Conservation (phyloP, 441 rosid genomes). For the Croton setiger region DNA sequence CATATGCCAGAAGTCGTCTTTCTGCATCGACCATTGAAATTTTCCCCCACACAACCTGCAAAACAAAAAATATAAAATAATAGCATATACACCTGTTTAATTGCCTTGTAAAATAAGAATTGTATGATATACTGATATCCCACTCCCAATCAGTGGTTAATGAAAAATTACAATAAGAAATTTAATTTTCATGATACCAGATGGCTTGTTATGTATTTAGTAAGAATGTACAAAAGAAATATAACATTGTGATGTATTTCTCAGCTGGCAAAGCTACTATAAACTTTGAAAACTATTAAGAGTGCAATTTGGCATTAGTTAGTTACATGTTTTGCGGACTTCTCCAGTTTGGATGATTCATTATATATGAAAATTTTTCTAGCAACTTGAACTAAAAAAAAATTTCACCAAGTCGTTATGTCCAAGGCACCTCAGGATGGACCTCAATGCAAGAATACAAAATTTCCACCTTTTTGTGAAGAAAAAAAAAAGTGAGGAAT, state of each 20-base stretch:
- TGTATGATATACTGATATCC: not conserved
- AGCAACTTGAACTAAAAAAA: too few species aligned
- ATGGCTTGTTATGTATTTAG: not conserved
- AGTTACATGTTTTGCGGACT: not conserved
- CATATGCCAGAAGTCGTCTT: conserved; percentile 79
- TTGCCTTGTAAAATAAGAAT: not conserved
- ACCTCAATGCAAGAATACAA: not conserved
- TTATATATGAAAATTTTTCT: conserved; percentile 5
- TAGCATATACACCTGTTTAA: not conserved
- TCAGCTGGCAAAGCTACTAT: not conserved
- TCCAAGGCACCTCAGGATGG: not conserved
- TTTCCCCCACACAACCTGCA: conserved; percentile 91
- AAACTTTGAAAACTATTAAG: not conserved
- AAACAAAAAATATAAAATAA: not conserved
- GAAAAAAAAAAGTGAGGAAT: not conserved
- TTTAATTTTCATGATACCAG: not conserved
- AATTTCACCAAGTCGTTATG: not conserved
- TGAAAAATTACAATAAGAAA: not conserved
- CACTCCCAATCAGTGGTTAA: not conserved
- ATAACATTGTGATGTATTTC: too few species aligned
- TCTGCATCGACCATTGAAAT: conserved; percentile 99
- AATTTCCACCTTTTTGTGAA: too few species aligned
- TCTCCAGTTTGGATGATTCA: not conserved
- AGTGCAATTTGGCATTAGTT: not conserved
- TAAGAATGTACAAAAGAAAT: not conserved